A percentile compares a stretch with the other conserved stretches of the same genome.
These are phyloP conservation scores for Glycine tomentella DNA, from an alignment of 306 rosid genomes.

Conservation along the genomic window DNA sequence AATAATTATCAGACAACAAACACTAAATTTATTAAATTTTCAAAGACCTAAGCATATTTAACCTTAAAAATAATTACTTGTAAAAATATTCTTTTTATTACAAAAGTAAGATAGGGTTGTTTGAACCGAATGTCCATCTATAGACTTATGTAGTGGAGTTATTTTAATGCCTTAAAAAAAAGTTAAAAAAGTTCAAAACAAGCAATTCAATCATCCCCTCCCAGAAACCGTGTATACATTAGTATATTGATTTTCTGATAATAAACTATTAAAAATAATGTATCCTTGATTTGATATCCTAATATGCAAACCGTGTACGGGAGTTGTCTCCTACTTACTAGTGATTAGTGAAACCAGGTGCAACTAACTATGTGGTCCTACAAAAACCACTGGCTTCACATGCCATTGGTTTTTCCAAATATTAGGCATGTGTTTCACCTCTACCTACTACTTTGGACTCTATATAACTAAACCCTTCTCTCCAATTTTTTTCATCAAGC, in stretches of 20 bases:
- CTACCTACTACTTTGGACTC: background rate
- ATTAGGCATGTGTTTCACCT: background rate
- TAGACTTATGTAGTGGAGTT: background rate
- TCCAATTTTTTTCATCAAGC: background rate
- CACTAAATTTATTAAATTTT: too few species aligned
- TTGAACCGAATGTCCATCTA: background rate
- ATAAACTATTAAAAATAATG: background rate
- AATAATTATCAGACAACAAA: too few species aligned
- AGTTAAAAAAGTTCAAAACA: background rate
- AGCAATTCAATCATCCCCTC: background rate
- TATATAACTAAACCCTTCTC: background rate
- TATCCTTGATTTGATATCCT: background rate
- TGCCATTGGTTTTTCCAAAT: background rate
- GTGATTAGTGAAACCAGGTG: background rate
- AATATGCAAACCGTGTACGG: conserved; percentile 11
- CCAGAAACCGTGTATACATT: background rate
- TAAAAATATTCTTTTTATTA: too few species aligned
- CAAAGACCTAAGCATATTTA: too few species aligned
- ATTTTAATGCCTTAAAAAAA: background rate
- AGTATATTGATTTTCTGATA: background rate
- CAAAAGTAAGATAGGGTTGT: too few species aligned
- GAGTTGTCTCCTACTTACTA: background rate
- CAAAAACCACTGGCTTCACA: conserved; percentile 16
- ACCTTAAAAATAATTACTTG: too few species aligned
- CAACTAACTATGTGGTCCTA: background rate